Evolutionary conservation across 2,329 filamentous ascomycete genomes (phyloP).

Genomic region (Diaporthe citri): DNA sequence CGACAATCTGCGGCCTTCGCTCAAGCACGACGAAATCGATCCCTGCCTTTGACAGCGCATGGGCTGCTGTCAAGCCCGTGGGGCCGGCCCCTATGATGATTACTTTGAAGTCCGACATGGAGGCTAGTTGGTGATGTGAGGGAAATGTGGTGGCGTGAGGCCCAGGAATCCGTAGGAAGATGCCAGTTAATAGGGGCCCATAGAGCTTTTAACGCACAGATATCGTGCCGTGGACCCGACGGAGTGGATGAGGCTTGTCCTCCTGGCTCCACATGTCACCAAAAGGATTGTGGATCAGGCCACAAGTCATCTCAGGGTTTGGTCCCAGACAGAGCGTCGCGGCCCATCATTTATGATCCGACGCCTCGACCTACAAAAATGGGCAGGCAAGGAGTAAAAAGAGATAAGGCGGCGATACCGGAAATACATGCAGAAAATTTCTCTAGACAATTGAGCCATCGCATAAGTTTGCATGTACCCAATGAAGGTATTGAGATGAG

Average conservation of each 20-base stretch:
- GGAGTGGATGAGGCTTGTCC: not conserved
- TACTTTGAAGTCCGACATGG: conserved; percentile 43
- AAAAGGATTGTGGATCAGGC: conserved; percentile 4
- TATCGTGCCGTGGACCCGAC: not conserved
- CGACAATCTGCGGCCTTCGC: conserved; percentile 44
- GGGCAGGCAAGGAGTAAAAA: not conserved
- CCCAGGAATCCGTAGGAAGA: not conserved
- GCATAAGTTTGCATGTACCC: not conserved
- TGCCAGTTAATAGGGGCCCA: not conserved
- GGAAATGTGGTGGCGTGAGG: not conserved
- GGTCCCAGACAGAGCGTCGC: not conserved
- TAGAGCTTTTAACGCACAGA: not conserved
- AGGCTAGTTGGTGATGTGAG: not conserved
- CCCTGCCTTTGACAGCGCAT: conserved; percentile 46
- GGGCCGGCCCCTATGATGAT: conserved; percentile 49
- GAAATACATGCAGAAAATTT: no score
- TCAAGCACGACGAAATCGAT: conserved; percentile 57
- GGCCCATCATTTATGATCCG: not conserved
- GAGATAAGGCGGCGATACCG: not conserved
- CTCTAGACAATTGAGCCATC: not conserved
- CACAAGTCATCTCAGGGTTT: not conserved
- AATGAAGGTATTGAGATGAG: not conserved
- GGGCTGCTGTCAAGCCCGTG: conserved; percentile 48
- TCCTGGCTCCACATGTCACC: not conserved
- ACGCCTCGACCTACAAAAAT: not conserved